phyloP scores from a whole-genome alignment of 2,329 filamentous ascomycete genomes.

The Sclerotinia glacialis region DNA sequence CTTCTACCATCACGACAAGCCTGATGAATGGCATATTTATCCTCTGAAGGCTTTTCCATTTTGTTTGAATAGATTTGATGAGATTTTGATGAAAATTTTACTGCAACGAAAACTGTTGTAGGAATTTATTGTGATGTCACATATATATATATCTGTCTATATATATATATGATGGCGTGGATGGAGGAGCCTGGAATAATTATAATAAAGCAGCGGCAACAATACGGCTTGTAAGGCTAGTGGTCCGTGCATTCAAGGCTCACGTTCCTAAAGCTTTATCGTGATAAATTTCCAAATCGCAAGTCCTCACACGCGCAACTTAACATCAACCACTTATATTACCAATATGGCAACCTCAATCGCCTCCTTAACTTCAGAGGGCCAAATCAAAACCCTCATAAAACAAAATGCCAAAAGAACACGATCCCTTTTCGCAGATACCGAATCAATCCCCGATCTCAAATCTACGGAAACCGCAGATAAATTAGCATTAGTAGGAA shows the following conservation, averaged over 20 bases:
- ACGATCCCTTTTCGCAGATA: slow-evolving; percentile 43
- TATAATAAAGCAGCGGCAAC: slow-evolving; percentile 12
- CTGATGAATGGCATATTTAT: slow-evolving; percentile 81
- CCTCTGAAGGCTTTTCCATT: slow-evolving; percentile 36
- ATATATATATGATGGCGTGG: slow-evolving; percentile 15
- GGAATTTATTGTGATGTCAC: not conserved
- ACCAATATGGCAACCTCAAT: slow-evolving; percentile 18
- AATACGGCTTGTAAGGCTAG: not conserved
- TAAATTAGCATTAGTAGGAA: slow-evolving; percentile 34
- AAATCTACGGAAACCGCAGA: slow-evolving; percentile 35
- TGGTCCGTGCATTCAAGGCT: slow-evolving; percentile 8
- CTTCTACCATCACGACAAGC: slow-evolving; percentile 82
- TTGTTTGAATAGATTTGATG: not conserved
- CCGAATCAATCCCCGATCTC: slow-evolving; percentile 26
- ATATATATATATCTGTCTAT: not conserved
- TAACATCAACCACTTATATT: slow-evolving; percentile 9
- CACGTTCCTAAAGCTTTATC: slow-evolving; percentile 20
- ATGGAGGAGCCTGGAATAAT: slow-evolving; percentile 14
- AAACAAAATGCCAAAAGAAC: slow-evolving; percentile 45
- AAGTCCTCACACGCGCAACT: not conserved
- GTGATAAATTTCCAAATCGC: slow-evolving; percentile 18
- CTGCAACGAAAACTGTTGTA: not conserved
- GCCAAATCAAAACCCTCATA: slow-evolving; percentile 43
- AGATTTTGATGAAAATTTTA: not conserved
- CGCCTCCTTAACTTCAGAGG: slow-evolving; percentile 20